Base-by-base conservation (phyloP, 345 rosid genomes). In the Psidium guajava region DNA sequence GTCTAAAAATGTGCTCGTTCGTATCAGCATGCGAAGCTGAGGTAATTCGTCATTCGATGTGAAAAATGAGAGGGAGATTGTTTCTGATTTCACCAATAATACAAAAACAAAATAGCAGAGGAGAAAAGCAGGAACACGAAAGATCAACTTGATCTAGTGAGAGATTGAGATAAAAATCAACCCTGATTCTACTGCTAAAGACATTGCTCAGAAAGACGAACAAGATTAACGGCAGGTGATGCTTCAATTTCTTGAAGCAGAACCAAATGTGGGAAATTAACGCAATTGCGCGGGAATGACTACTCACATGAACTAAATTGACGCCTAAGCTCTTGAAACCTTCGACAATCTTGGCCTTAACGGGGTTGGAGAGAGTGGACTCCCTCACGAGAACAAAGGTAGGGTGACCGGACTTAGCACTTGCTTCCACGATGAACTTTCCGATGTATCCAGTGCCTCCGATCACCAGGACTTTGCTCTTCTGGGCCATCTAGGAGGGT, bases 391-490 rank as follows among this genome's bases (percentile, higher is more conserved):
- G 83, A 12, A 83, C 85, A 42, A n/a, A 83, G 54, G 88, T 86
- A 18, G 85, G 85, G 58, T 75, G 83, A 25, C 88, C 88, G 25
- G 83, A 73, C 74, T 75, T 83, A 49, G 74, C 85, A 54, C 80
- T 77, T 3, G 88, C 83, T 40, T 57, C 83, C 22, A 84, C 57
- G 75, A 86, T 86, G 85, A 83, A 74, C 85, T 83, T 86, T 6
- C 88, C 83, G 11, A 86, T 28, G 85, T 75, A 86, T 56, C 88
- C 85, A 10, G 88, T 83, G 82, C 85, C 85, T 20, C 88, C 83
- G 36, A 86, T 58, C 56, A 83, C 57, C 32, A 83, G 83, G 54
- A 83, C 49, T 55, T 82, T 42, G 83, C 59, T 83, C 83, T 83
- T 86, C 49, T 25, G 83, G 13, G 85, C 82, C 87, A 86, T 86